A percentile compares a stretch with the other conserved stretches of the same genome.
These are phyloP conservation scores for Thermochaetoides thermophila DNA, from an alignment of 495 filamentous ascomycete genomes.

Conservation along the genomic window DNA sequence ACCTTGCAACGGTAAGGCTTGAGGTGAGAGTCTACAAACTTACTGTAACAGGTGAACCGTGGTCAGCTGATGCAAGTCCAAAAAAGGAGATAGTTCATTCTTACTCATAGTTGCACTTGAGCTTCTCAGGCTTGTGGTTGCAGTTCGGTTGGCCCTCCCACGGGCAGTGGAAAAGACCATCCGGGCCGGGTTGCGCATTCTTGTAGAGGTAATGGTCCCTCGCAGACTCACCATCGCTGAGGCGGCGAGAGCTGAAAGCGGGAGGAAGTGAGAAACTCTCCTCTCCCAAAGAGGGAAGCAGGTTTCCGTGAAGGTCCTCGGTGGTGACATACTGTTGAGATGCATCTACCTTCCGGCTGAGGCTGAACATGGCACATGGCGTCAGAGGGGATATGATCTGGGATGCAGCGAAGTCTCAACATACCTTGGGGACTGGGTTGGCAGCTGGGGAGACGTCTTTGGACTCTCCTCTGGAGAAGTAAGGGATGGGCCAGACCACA, in stretches of 20 bases:
- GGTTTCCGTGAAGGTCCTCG: slow-evolving; percentile 28
- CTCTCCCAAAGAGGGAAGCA: slow-evolving; percentile 21
- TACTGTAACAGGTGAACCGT: slow-evolving; percentile 41
- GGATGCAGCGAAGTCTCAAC: slow-evolving; percentile 12
- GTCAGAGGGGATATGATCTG: slow-evolving; percentile 1
- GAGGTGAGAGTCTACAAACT: slow-evolving; percentile 86
- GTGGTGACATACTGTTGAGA: slow-evolving; percentile 25
- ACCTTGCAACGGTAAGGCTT: slow-evolving; percentile 89
- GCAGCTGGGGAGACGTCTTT: slow-evolving; percentile 30
- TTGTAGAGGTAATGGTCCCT: slow-evolving; percentile 69
- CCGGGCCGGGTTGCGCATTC: slow-evolving; percentile 43
- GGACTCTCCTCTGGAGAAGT: slow-evolving; percentile 30
- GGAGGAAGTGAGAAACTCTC: slow-evolving; percentile 31
- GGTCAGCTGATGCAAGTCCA: slow-evolving; percentile 15
- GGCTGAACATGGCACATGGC: not conserved
- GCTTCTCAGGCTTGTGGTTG: slow-evolving; percentile 72
- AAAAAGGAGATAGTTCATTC: slow-evolving; percentile 14
- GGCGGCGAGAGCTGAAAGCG: slow-evolving; percentile 27
- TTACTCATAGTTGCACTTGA: slow-evolving; percentile 97
- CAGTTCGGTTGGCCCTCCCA: slow-evolving; percentile 61
- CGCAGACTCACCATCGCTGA: slow-evolving; percentile 46
- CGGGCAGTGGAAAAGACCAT: slow-evolving; percentile 85
- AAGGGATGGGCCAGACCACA: slow-evolving; percentile 29
- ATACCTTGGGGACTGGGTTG: slow-evolving; percentile 36
- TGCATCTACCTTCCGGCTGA: slow-evolving; percentile 18